A percentile compares a stretch with the other conserved stretches of the same genome.
Conservation (phyloP, 2,329 filamentous ascomycete species). For the Cadophora sp. region DNA sequence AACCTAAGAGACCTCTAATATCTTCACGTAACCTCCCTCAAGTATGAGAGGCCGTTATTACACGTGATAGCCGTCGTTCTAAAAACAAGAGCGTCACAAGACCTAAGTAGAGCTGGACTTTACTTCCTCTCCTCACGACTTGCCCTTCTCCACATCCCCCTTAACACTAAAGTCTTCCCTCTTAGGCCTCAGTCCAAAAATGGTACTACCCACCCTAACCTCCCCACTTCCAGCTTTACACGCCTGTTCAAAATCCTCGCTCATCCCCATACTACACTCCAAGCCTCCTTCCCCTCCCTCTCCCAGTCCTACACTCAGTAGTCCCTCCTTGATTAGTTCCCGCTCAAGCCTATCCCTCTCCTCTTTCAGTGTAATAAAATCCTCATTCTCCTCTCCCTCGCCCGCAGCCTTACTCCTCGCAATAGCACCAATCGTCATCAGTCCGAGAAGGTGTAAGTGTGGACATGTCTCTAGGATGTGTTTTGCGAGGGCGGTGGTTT, state of each 20-base stretch:
- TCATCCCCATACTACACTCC: conserved; percentile 99
- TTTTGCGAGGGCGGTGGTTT: conserved; percentile 69
- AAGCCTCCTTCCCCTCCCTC: conserved; percentile 58
- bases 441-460: conserved; percentile 74
- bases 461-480: conserved; percentile 75
- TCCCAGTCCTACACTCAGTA: conserved; percentile 64
- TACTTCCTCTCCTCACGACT: conserved; percentile 25
- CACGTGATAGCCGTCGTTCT: too few relatives aligned
- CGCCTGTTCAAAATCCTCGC: conserved; percentile 91
- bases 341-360: conserved; percentile 73
- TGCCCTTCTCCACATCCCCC: conserved; percentile 28
- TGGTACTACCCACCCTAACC: conserved; percentile 91
- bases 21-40: too few relatives aligned
- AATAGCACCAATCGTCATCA: conserved; percentile 99
- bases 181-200: conserved; percentile 81
- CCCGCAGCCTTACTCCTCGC: conserved; percentile 70
- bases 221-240: conserved; percentile 84
- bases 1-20: too few relatives aligned
- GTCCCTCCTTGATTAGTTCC: conserved; percentile 55
- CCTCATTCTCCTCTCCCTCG: conserved; percentile 56
- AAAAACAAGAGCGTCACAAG: too few relatives aligned
- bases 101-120: too few relatives aligned
- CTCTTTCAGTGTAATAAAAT: conserved; percentile 75
- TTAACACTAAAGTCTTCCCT: conserved; percentile 39
- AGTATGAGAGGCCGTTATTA: too few relatives aligned